Conservation (phyloP, 306 rosid genomes). For the Ziziphus jujuba region DNA sequence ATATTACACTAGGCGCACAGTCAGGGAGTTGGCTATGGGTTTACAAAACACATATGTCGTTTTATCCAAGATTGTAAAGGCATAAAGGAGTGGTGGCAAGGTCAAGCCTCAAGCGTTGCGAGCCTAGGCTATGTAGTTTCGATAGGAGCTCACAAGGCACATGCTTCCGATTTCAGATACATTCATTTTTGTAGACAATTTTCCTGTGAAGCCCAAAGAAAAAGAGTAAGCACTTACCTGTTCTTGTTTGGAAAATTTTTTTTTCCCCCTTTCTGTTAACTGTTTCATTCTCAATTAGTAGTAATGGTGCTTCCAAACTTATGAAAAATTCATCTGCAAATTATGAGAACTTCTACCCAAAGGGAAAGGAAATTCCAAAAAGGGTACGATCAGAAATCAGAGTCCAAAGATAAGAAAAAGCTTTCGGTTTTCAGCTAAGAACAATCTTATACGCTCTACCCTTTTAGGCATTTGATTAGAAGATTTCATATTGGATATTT, state of each 20-base stretch:
- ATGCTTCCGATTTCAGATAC: constrained; percentile 43
- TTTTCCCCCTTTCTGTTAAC: background rate
- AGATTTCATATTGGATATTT: background rate
- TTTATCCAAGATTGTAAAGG: too few relatives aligned
- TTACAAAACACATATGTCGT: too few relatives aligned
- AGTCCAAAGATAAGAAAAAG: constrained; percentile 72
- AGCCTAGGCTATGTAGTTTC: constrained; percentile 54
- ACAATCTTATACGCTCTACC: too few relatives aligned
- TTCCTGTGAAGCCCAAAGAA: constrained; percentile 79
- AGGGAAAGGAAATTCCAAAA: constrained; percentile 79
- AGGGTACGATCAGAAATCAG: constrained; percentile 63
- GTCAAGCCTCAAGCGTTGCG: too few relatives aligned
- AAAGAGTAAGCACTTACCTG: constrained; percentile 60
- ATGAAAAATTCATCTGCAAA: constrained; percentile 39
- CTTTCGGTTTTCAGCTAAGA: too few relatives aligned
- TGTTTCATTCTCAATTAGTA: background rate
- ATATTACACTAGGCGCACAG: too few relatives aligned
- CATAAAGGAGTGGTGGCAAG: too few relatives aligned
- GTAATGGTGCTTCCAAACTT: background rate
- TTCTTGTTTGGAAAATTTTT: too few relatives aligned
- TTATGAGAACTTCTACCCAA: constrained; percentile 85
- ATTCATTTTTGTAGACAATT: constrained; percentile 51
- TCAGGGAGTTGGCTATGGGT: too few relatives aligned
- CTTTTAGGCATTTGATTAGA: background rate
- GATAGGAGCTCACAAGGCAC: constrained; percentile 36